Evolutionary conservation across 306 rosid genomes (phyloP), one percentile per base, ranked within the genome.

Genomic region (Hippophae rhamnoides): DNA sequence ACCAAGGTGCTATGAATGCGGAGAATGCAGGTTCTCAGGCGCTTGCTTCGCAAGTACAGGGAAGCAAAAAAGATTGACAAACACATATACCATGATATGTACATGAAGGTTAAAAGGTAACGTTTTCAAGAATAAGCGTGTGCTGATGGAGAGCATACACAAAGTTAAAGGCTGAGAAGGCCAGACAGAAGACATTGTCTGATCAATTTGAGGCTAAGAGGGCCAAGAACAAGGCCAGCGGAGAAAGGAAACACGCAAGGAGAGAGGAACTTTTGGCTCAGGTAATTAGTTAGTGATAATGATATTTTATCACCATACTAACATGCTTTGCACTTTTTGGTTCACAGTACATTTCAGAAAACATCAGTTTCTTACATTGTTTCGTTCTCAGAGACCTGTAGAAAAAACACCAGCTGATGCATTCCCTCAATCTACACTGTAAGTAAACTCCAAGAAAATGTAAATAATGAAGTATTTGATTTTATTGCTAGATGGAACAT

Each of bases 1-100:
- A 92, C 98, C 43, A 92, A 92, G 54, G 63, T 92, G 52, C 87
- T 92, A 5, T 87, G 98, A 96, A 92, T 92, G 98, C 77, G 98
- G 77, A 85, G 98, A 61, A 76, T 92, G 98, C 95, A 95, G 14
- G 98, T 92, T 6, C 89, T 90, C 57, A 87, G 96, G 77, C 78
- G 96, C 53, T 60, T 90, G 82, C 96, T 90, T 25, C 96, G 98
- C 73, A 90, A 90, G 95, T 90, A 90, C 58, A 55, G 98, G 38
- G 96, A 90, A 41, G 58, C 95, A 0, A 90, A 87, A 78, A 90
- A 90, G 81, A 90, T 90, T 57, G 96, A 90, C 72, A 87, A 81
- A 76, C 98, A 90, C 69, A 90, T 90, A 96, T 90, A 87, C 75
- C 98, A 90, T 78, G 96, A 87, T 72, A 90, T 87, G 98, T 90